Base-by-base conservation (phyloP, 768 basidiomycete species). In the Scleroderma bovista region DNA sequence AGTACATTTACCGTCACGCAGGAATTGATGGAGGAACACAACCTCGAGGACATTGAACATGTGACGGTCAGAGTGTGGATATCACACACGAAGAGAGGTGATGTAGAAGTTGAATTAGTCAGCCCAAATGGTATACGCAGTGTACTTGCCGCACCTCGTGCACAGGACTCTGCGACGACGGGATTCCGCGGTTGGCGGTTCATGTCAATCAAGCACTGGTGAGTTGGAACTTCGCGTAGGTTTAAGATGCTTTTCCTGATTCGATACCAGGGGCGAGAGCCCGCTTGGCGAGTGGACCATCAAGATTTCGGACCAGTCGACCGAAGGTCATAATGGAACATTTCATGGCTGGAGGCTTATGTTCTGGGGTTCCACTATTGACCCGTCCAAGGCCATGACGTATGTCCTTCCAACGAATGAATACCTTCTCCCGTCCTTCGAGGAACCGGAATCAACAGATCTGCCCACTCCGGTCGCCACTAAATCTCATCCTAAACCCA, bases 121-220 rank as follows among this genome's bases (percentile, higher is more conserved):
- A 95, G 93, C 60, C 95, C 96, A 0, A 80, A 80, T 40, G 92
- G 92, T 11, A 75, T 98, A 54, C 84, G 72, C 63, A 96, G 93
- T 62, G 74, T 97, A 13, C 69, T 99, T 36, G 94, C 87, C 19
- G 80, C 82, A 17, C 75, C 74, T 50, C 80, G 96, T 53, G 60
- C 72, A 31, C 73, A 73, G 12, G 96, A 99, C 62, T 64, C 64
- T 33, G 83, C 78, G 16, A 65, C 60, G 5, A 76, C 74, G 9
- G 95, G 96, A 9, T 95, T 78, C 65, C 80, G 81, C n/a, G 94
- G 91, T 1, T 99, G 96, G 96, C 85, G 78, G n/a, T 99, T 99
- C 65, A 98, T 97, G 93, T 81, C 83, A 29, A 80, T 98, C 49
- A 99, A 99, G 68, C 96, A 99, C 61, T 99, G 96, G 95, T 94